Evolutionary conservation across 768 basidiomycete species (phyloP).

Genomic region (Lactarius sanguifluus): DNA sequence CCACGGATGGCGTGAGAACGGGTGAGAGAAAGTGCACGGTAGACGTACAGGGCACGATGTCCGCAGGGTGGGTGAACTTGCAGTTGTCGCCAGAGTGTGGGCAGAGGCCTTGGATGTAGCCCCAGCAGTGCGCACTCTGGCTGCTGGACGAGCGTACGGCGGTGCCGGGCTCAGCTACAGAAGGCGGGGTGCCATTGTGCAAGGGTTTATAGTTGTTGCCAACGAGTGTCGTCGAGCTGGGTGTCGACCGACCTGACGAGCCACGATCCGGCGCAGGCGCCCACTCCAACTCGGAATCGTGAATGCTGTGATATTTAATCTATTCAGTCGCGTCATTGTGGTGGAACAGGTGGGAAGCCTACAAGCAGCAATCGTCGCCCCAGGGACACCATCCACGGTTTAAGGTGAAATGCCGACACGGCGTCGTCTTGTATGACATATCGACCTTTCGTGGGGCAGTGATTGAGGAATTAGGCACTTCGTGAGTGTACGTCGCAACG

Average conservation of each 20-base stretch:
- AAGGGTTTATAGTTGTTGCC: neutral
- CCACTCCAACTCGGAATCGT: conserved; percentile 19
- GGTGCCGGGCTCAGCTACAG: neutral
- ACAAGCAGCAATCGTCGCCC: conserved; percentile 22
- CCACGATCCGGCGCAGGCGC: neutral
- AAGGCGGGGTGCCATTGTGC: neutral
- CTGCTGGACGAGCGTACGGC: conserved; percentile 1
- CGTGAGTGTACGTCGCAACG: neutral
- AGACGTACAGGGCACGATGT: conserved; percentile 10
- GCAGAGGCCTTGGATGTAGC: conserved; percentile 17
- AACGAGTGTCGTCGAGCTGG: conserved; percentile 9
- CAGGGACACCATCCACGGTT: conserved; percentile 25
- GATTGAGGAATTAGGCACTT: neutral
- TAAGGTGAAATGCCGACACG: conserved; percentile 17
- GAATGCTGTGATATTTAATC: conserved; percentile 9
- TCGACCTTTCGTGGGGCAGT: conserved; percentile 9
- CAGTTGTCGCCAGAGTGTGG: conserved; percentile 3
- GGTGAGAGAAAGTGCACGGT: neutral
- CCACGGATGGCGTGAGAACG: neutral
- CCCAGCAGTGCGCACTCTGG: conserved; percentile 23
- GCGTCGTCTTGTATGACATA: conserved; percentile 20
- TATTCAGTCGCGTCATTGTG: neutral
- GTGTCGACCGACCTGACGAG: conserved; percentile 20
- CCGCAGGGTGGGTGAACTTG: conserved; percentile 9
- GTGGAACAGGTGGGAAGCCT: neutral